Percentiles rank a stretch among this genome's conserved stretches.
phyloP scores from a whole-genome alignment of 78 protist genomes.

The Emiliania huxleyi region DNA sequence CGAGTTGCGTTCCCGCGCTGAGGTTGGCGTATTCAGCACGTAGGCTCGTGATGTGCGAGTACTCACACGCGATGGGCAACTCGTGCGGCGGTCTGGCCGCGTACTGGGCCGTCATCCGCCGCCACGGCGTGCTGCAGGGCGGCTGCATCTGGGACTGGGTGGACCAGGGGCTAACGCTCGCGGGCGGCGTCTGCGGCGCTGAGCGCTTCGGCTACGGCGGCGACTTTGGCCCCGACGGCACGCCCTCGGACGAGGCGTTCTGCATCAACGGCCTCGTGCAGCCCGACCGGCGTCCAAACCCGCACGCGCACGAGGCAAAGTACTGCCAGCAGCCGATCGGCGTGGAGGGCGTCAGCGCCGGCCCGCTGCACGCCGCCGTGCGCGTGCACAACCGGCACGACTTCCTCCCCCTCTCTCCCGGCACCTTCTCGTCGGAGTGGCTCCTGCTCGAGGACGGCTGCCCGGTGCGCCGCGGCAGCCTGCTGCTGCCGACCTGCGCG shows the following conservation, averaged over 20 bases:
- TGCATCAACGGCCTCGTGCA: conserved; percentile 44
- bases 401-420: neutral
- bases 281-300: conserved; percentile 47
- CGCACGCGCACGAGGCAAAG: conserved; percentile 1
- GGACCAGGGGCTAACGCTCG: conserved; percentile 35
- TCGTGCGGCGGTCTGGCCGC: neutral
- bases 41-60: neutral
- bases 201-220: conserved; percentile 43
- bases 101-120: neutral
- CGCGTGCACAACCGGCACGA: neutral
- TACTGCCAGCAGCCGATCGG: conserved; percentile 12
- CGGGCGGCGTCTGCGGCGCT: neutral
- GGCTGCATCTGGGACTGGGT: conserved; percentile 60
- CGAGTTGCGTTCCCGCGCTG: no score
- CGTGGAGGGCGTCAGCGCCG: neutral
- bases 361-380: neutral
- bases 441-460: neutral
- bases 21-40: no score
- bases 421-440: neutral
- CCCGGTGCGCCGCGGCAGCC: neutral
- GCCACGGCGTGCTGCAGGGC: neutral
- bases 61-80: conserved; percentile 52
- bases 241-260: neutral
- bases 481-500: neutral
- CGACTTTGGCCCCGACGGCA: conserved; percentile 11